phyloP scores from a whole-genome alignment of 805 yeast species.

The Schizosaccharomyces octosporus region DNA sequence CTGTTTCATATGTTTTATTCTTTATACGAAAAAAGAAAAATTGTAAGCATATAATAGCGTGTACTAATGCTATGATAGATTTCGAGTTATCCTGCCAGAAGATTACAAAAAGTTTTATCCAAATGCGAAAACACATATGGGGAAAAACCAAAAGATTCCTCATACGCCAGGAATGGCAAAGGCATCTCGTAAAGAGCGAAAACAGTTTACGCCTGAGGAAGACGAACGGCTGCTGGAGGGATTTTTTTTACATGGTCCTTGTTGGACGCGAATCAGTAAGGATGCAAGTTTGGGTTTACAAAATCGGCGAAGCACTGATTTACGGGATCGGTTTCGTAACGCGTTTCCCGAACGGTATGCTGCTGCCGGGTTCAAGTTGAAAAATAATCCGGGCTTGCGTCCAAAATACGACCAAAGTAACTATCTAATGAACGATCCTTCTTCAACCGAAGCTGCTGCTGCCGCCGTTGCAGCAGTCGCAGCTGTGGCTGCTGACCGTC shows the following conservation, averaged over 20 bases:
- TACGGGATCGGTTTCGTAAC: constrained; percentile 20
- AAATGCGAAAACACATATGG: constrained; percentile 21
- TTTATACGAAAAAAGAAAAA: no score
- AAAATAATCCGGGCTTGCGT: background rate
- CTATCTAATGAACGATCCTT: constrained; percentile 6
- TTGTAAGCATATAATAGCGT: no score
- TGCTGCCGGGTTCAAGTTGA: constrained; percentile 19
- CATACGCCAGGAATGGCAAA: constrained; percentile 14
- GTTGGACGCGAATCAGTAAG: constrained; percentile 22
- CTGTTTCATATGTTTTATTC: background rate
- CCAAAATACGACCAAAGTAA: background rate
- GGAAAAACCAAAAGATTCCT: constrained; percentile 8
- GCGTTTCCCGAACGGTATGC: constrained; percentile 22
- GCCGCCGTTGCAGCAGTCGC: constrained; percentile 11
- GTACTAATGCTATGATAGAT: constrained; percentile 8
- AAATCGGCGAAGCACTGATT: constrained; percentile 20
- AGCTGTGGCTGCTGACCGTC: constrained; percentile 3
- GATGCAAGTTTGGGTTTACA: constrained; percentile 16
- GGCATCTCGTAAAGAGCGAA: constrained; percentile 21
- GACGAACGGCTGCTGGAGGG: constrained; percentile 20
- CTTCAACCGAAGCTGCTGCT: constrained; percentile 9
- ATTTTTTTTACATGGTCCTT: constrained; percentile 19
- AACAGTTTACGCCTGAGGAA: constrained; percentile 19
- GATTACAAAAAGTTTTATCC: constrained; percentile 22
- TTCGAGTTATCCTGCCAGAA: constrained; percentile 22